Evolutionary conservation across 768 basidiomycete genomes (phyloP).

Genomic region (Lentinula sp.): DNA sequence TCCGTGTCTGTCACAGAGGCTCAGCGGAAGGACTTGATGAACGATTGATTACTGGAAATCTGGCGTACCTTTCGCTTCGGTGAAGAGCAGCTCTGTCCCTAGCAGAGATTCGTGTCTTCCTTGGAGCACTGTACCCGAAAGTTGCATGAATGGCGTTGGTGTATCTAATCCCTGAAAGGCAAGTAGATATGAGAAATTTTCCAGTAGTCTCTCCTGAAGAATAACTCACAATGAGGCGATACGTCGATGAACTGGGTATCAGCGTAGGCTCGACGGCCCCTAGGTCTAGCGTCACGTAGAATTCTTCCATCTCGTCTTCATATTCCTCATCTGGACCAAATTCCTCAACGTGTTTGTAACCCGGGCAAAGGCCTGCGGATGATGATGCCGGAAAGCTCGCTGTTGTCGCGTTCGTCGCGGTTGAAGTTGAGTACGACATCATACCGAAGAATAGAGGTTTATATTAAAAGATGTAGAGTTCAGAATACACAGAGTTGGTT

Average conservation of each 20-base stretch:
- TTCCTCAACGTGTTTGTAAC: slow-evolving; percentile 59
- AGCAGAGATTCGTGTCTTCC: slow-evolving; percentile 62
- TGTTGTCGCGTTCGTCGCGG: background rate
- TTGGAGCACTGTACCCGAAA: slow-evolving; percentile 69
- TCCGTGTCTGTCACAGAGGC: slow-evolving; percentile 26
- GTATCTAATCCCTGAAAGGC: slow-evolving; percentile 64
- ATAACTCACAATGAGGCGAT: slow-evolving; percentile 65
- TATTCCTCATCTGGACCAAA: slow-evolving; percentile 70
- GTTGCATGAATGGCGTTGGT: slow-evolving; percentile 68
- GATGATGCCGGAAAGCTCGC: background rate
- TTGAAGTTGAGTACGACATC: background rate
- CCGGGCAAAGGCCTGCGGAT: slow-evolving; percentile 16
- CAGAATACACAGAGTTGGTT: background rate
- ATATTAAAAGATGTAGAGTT: too few relatives aligned
- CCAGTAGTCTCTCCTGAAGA: background rate
- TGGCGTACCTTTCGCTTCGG: slow-evolving; percentile 53
- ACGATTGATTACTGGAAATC: background rate
- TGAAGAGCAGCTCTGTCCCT: slow-evolving; percentile 73
- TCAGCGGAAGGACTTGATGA: background rate
- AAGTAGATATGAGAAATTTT: background rate
- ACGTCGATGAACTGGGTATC: slow-evolving; percentile 63
- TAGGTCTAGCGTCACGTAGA: slow-evolving; percentile 71
- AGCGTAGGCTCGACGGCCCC: slow-evolving; percentile 69
- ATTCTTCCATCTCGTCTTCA: slow-evolving; percentile 48
- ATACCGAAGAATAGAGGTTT: background rate